A percentile compares a stretch with the other conserved stretches of the same genome.
Evolutionary conservation across 148 eudicot species (phyloP).

Genomic region (Fagopyrum homotropicum): DNA sequence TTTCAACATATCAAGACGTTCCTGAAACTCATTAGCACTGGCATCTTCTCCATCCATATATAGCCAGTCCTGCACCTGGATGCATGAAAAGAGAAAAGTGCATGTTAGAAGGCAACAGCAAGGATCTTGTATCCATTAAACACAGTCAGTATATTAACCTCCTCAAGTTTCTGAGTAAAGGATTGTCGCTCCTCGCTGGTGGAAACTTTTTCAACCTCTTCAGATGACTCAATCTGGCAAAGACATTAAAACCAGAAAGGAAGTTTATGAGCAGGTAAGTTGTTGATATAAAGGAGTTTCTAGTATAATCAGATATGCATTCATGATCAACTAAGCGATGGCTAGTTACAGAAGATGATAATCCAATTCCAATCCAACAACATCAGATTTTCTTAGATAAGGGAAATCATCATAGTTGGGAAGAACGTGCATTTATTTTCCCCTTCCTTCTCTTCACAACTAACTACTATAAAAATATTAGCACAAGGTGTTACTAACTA

Average conservation of each 20-base stretch:
- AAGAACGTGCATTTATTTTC: neutral
- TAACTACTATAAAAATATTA: neutral
- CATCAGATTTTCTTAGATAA: neutral
- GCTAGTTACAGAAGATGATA: neutral
- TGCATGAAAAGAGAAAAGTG: neutral
- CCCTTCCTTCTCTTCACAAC: neutral
- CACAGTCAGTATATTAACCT: constrained; percentile 33
- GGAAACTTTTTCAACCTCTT: constrained; percentile 57
- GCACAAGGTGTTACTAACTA: neutral
- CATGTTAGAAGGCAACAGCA: neutral
- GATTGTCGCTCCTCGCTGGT: constrained; percentile 68
- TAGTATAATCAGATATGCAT: neutral
- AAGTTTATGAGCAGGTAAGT: neutral
- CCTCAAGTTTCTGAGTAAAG: constrained; percentile 73
- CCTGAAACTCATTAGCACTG: constrained; percentile 68
- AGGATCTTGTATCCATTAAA: neutral
- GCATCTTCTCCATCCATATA: constrained; percentile 11
- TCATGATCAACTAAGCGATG: neutral
- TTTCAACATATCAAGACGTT: constrained; percentile 66
- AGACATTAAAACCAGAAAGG: constrained; percentile 11
- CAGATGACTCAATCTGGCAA: constrained; percentile 62
- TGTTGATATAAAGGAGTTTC: neutral
- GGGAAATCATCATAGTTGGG: neutral
- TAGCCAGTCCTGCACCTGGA: neutral
- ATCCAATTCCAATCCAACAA: neutral